Percentiles rank a stretch among this genome's conserved stretches.
phyloP scores from a whole-genome alignment of 768 basidiomycete species.

The Boletus rubropictus region DNA sequence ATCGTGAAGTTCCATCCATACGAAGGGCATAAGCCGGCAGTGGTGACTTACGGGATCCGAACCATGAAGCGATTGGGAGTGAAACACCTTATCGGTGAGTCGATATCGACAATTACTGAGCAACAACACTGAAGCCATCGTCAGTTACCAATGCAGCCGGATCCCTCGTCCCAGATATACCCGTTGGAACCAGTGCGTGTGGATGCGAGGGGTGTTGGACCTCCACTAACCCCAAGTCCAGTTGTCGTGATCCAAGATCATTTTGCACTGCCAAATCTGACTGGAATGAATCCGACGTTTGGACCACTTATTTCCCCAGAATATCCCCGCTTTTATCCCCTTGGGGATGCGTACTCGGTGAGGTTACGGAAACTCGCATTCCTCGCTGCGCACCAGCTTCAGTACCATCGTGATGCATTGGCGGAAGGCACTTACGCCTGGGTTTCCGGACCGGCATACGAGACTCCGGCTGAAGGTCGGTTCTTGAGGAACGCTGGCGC shows the following conservation, averaged over 20 bases:
- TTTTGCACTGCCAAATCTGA: constrained; percentile 70
- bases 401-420: constrained; percentile 48
- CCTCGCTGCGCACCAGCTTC: constrained; percentile 60
- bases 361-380: constrained; percentile 67
- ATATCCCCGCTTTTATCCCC: constrained; percentile 73
- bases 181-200: constrained; percentile 76
- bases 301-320: constrained; percentile 58
- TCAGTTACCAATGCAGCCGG: constrained; percentile 88
- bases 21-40: constrained; percentile 69
- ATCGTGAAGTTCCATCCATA: constrained; percentile 70
- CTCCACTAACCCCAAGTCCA: constrained; percentile 26
- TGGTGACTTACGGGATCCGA: constrained; percentile 74
- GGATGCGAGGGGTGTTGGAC: background rate
- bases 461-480: constrained; percentile 81
- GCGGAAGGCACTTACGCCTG: constrained; percentile 85
- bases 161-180: constrained; percentile 63
- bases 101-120: background rate
- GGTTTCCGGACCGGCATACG: constrained; percentile 88
- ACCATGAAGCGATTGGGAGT: constrained; percentile 75
- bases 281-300: constrained; percentile 74
- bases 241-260: constrained; percentile 86
- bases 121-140: constrained; percentile 1
- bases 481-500: constrained; percentile 71
- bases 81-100: constrained; percentile 67
- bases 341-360: constrained; percentile 78